Conservation (phyloP, 2,329 filamentous ascomycete genomes). For the Sordariomycetes sp. region DNA sequence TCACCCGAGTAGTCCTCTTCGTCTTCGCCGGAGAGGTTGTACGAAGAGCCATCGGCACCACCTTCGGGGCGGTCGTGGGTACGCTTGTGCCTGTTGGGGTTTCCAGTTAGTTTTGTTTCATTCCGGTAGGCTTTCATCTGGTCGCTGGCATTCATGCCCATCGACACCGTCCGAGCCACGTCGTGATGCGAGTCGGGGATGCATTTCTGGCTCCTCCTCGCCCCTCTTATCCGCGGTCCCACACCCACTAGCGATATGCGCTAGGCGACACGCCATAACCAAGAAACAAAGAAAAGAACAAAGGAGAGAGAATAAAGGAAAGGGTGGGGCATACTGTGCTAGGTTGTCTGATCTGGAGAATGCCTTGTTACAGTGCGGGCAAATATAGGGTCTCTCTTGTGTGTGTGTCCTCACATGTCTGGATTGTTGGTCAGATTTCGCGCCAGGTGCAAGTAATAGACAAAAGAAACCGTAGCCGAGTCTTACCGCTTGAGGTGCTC, state of each 20-base stretch:
- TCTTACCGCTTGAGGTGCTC: constrained; percentile 98
- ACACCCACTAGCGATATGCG: background rate
- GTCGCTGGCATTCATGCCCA: background rate
- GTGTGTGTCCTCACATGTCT: constrained; percentile 99
- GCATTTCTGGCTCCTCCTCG: too few species aligned
- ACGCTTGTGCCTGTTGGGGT: constrained; percentile 63
- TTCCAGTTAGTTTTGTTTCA: background rate
- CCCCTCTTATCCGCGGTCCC: too few species aligned
- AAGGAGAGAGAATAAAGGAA: constrained; percentile 21
- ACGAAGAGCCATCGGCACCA: constrained; percentile 34
- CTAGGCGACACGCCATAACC: constrained; percentile 10
- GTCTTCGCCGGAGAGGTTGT: constrained; percentile 68
- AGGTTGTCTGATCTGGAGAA: constrained; percentile 98
- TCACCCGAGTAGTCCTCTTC: constrained; percentile 76
- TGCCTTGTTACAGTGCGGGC: constrained; percentile 95
- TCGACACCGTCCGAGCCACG: background rate
- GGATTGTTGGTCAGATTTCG: constrained; percentile 38
- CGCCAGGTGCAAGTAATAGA: constrained; percentile 25
- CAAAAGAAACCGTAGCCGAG: constrained; percentile 22
- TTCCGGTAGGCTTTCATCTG: background rate
- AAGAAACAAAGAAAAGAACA: constrained; percentile 22
- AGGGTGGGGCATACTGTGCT: constrained; percentile 66
- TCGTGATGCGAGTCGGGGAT: background rate
- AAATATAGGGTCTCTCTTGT: constrained; percentile 96
- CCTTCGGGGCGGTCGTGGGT: constrained; percentile 57